These are phyloP conservation scores for Quercus parvula DNA, from an alignment of 306 rosid species.

Conservation along the genomic window DNA sequence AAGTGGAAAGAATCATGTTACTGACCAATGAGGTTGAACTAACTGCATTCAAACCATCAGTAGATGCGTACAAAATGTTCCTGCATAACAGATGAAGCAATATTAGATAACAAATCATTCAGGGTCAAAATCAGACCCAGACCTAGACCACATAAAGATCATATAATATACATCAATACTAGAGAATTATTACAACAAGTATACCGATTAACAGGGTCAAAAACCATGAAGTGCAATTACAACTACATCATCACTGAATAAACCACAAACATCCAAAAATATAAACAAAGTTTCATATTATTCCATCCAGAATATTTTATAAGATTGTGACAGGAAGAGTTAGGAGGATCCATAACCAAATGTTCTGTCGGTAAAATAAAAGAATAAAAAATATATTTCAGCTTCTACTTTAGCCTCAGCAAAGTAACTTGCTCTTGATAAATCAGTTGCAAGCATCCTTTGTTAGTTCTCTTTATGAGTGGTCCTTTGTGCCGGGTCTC, in stretches of 20 bases:
- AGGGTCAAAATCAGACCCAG: slow-evolving; percentile 6
- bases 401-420: not conserved
- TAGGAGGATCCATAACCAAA: not conserved
- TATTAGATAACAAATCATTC: slow-evolving; percentile 8
- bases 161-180: not conserved
- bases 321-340: not conserved
- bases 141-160: not conserved
- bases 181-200: not conserved
- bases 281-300: not conserved
- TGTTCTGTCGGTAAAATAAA: not conserved
- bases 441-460: not conserved
- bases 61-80: slow-evolving; percentile 48
- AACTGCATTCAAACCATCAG: slow-evolving; percentile 62
- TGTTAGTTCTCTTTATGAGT: no score
- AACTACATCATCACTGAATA: not conserved
- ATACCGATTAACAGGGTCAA: not conserved
- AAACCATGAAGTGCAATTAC: not conserved
- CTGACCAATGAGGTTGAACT: slow-evolving; percentile 71
- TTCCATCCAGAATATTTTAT: not conserved
- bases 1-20: slow-evolving; percentile 23
- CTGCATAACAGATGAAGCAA: slow-evolving; percentile 51
- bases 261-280: not conserved
- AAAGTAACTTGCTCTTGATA: not conserved
- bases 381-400: not conserved
- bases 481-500: no score